These are phyloP conservation scores for Chaetomium tenue DNA, from an alignment of 495 filamentous ascomycete genomes.

Conservation along the genomic window DNA sequence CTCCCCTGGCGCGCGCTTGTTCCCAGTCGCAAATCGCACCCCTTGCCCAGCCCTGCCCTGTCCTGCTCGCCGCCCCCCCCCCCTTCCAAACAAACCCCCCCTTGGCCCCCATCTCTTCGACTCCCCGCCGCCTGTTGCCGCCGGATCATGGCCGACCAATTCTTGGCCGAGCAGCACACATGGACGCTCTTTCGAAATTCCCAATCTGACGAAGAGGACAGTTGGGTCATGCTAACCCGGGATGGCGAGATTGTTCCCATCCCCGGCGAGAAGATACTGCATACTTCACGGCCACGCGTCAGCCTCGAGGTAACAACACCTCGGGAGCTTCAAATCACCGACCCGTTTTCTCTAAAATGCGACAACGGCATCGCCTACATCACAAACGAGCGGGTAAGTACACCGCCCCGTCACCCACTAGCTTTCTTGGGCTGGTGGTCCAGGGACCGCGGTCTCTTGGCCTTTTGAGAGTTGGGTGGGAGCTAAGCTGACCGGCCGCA, in stretches of 20 bases:
- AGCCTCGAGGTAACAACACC: slow-evolving; percentile 46
- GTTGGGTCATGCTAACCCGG: slow-evolving; percentile 55
- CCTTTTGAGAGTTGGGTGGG: background rate
- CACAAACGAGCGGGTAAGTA: slow-evolving; percentile 81
- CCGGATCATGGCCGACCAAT: slow-evolving; percentile 38
- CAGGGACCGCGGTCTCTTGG: background rate
- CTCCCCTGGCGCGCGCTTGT: slow-evolving; percentile 20
- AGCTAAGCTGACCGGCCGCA: slow-evolving; percentile 39
- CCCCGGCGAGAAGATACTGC: slow-evolving; percentile 47
- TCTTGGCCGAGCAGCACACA: slow-evolving; percentile 47
- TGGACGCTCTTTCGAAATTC: slow-evolving; percentile 34
- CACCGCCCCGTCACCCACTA: background rate
- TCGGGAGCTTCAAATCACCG: slow-evolving; percentile 42
- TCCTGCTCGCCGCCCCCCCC: slow-evolving; percentile 30
- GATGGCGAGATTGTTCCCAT: slow-evolving; percentile 52
- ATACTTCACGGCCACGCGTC: slow-evolving; percentile 47
- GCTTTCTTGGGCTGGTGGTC: background rate
- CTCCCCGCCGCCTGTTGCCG: slow-evolving; percentile 4
- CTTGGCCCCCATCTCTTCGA: slow-evolving; percentile 12
- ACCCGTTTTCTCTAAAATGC: slow-evolving; percentile 49
- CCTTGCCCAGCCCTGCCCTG: slow-evolving; percentile 4
- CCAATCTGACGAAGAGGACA: slow-evolving; percentile 46
- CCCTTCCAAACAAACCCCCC: slow-evolving; percentile 22
- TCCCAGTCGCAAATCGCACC: slow-evolving; percentile 18
- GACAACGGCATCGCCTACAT: slow-evolving; percentile 63